Conservation (phyloP, 805 yeast species). For the Candida coquimbonensis region DNA sequence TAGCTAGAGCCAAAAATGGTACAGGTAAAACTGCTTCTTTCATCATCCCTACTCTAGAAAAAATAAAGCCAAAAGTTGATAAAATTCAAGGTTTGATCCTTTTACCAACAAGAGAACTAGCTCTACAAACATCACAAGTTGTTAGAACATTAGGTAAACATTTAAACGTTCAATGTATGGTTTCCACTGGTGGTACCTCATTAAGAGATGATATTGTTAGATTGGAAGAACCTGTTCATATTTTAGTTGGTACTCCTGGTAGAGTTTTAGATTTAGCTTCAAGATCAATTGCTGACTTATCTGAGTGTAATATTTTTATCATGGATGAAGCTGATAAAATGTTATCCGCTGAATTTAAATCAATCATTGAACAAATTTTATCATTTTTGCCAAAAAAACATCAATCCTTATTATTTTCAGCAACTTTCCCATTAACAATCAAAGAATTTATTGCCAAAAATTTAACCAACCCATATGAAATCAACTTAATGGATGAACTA, state of each 20-base stretch:
- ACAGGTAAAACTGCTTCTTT: constrained; percentile 99
- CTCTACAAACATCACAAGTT: constrained; percentile 95
- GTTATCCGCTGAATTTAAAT: constrained; percentile 84
- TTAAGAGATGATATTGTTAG: constrained; percentile 91
- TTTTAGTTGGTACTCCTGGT: constrained; percentile 96
- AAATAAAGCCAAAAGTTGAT: constrained; percentile 73
- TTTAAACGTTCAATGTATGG: constrained; percentile 89
- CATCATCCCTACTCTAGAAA: constrained; percentile 87
- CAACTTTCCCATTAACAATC: constrained; percentile 94
- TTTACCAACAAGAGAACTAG: constrained; percentile 97
- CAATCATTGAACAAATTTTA: constrained; percentile 80
- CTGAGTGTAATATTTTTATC: constrained; percentile 79
- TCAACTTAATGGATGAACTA: constrained; percentile 95
- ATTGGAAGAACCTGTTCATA: constrained; percentile 87
- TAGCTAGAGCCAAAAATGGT: constrained; percentile 97
- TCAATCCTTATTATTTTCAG: constrained; percentile 85
- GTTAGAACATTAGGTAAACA: constrained; percentile 94
- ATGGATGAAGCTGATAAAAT: constrained; percentile 99
- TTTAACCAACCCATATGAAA: constrained; percentile 86
- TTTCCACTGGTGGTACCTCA: constrained; percentile 96
- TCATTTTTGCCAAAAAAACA: constrained; percentile 69
- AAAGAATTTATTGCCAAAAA: constrained; percentile 89
- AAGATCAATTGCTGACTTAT: constrained; percentile 78
- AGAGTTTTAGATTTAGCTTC: constrained; percentile 92
- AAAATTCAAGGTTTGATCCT: constrained; percentile 88